A percentile compares a stretch with the other conserved stretches of the same genome.
Conservation (phyloP, 2,329 filamentous ascomycete genomes). For the Trichoderma oligosporum region DNA sequence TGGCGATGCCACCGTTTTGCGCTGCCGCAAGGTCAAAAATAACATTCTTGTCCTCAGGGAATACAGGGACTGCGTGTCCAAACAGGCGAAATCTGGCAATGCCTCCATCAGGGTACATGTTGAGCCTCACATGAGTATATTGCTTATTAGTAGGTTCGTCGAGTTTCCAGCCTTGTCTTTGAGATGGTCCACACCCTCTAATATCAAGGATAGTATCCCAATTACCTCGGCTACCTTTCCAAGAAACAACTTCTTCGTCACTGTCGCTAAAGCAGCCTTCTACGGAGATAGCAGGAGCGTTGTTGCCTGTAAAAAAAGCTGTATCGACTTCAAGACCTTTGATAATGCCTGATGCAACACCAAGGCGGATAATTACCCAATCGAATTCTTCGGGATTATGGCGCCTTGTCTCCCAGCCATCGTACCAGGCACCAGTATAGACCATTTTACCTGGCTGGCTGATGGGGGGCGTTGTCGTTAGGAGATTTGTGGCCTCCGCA, state of each 20-base stretch:
- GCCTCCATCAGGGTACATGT: conserved; percentile 83
- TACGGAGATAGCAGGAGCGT: conserved; percentile 74
- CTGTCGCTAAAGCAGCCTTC: conserved; percentile 67
- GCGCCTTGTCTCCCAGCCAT: conserved; percentile 65
- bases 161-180: conserved; percentile 71
- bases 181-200: conserved; percentile 69
- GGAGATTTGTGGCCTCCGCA: conserved; percentile 59
- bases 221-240: conserved; percentile 54
- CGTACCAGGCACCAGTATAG: conserved; percentile 66
- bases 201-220: conserved; percentile 71
- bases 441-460: conserved; percentile 65
- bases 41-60: conserved; percentile 61
- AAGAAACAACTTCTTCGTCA: conserved; percentile 61
- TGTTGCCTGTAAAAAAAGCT: conserved; percentile 76
- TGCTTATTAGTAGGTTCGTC: conserved; percentile 56
- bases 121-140: conserved; percentile 75
- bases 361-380: conserved; percentile 63
- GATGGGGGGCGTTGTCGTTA: conserved; percentile 62
- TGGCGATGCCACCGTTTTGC: conserved; percentile 72
- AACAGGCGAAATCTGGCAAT: conserved; percentile 78
- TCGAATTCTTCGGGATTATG: conserved; percentile 63
- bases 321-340: conserved; percentile 77
- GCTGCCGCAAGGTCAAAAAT: conserved; percentile 74
- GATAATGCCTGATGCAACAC: conserved; percentile 67
- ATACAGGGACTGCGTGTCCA: conserved; percentile 71